Conservation (phyloP, 441 rosid genomes). For the Arabidopsis lyrata region DNA sequence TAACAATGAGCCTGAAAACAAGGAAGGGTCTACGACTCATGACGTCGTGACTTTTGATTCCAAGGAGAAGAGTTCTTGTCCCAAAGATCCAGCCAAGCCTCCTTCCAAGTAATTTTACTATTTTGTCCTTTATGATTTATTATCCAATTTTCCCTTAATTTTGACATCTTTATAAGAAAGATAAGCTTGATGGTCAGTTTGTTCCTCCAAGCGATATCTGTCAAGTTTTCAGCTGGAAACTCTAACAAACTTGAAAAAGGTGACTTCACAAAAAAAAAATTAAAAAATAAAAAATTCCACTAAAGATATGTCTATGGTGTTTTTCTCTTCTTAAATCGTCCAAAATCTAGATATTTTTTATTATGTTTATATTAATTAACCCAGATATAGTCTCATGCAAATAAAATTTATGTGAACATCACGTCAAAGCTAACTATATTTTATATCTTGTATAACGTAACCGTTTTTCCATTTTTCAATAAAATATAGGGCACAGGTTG, state of each 20-base stretch:
- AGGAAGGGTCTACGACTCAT: constrained; percentile 30
- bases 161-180: background rate
- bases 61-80: constrained; percentile 47
- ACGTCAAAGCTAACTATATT: constrained; percentile 9
- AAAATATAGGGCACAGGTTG: constrained; percentile 73
- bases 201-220: background rate
- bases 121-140: background rate
- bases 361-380: background rate
- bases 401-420: constrained; percentile 7
- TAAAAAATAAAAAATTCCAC: background rate
- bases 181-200: background rate
- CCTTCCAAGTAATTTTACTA: constrained; percentile 63
- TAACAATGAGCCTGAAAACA: constrained; percentile 42
- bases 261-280: constrained; percentile 15
- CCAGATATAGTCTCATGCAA: constrained; percentile 9
- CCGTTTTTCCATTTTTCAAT: background rate
- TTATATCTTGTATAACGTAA: constrained; percentile 9
- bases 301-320: background rate
- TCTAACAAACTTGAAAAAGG: background rate
- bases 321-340: background rate
- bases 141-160: background rate
- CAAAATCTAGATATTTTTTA: background rate
- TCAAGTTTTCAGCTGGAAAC: background rate
- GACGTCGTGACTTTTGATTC: constrained; percentile 31
- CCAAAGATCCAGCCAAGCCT: constrained; percentile 70